A percentile compares a stretch with the other conserved stretches of the same genome.
Conservation (phyloP, 2,329 filamentous ascomycete species). For the Monosporascus cannonballus region DNA sequence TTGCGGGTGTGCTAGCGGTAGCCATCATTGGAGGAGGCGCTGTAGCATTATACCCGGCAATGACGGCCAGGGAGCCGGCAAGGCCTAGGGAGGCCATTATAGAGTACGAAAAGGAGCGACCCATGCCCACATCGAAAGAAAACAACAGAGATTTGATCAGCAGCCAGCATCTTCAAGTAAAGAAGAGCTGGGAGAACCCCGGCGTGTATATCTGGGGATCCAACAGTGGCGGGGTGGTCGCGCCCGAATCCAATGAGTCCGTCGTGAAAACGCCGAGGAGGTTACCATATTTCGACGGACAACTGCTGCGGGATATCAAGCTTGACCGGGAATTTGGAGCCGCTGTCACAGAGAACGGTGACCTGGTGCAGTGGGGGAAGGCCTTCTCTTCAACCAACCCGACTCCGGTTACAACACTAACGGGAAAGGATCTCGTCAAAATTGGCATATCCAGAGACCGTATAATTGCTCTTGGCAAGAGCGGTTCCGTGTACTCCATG, state of each 20-base stretch:
- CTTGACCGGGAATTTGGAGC: conserved; percentile 76
- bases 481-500: conserved; percentile 77
- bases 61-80: conserved; percentile 10
- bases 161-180: conserved; percentile 82
- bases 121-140: conserved; percentile 55
- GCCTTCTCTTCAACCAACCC: conserved; percentile 62
- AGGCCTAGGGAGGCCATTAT: conserved; percentile 42
- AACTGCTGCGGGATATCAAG: conserved; percentile 81
- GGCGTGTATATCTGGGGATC: conserved; percentile 94
- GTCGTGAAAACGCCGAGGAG: conserved; percentile 75
- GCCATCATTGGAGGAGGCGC: conserved; percentile 18
- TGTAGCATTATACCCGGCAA: conserved; percentile 15
- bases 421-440: conserved; percentile 73
- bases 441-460: conserved; percentile 76
- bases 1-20: conserved; percentile 18
- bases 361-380: conserved; percentile 86
- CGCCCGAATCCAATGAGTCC: conserved; percentile 71
- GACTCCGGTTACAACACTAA: conserved; percentile 65
- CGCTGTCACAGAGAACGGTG: conserved; percentile 80
- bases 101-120: conserved; percentile 61
- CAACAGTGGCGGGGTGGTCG: conserved; percentile 78
- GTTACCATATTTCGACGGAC: conserved; percentile 76
- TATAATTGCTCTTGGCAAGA: conserved; percentile 69
- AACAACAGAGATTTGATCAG: conserved; percentile 72
- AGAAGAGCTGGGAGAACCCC: conserved; percentile 72